Conservation (phyloP, 768 basidiomycete genomes). For the Trametes punicea region DNA sequence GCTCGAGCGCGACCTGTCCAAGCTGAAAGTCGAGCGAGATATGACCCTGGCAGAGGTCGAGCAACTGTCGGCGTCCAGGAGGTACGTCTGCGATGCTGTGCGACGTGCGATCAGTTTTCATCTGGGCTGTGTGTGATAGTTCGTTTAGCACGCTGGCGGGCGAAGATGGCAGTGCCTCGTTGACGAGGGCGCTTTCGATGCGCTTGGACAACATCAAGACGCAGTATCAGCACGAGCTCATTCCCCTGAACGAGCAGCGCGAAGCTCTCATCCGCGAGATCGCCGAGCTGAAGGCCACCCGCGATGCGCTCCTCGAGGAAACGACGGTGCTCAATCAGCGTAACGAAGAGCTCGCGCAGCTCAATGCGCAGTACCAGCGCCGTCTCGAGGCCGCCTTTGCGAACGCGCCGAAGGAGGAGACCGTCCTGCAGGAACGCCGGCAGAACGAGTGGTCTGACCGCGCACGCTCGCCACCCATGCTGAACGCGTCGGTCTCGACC, state of each 20-base stretch:
- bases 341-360: constrained; percentile 89
- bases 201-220: constrained; percentile 84
- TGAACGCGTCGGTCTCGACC: constrained; percentile 33
- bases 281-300: constrained; percentile 77
- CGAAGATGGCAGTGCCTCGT: constrained; percentile 24
- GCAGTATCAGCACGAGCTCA: constrained; percentile 84
- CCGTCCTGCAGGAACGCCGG: constrained; percentile 17
- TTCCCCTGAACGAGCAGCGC: constrained; percentile 78
- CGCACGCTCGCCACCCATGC: constrained; percentile 24
- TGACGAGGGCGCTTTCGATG: constrained; percentile 70
- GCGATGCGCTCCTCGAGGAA: constrained; percentile 88
- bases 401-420: constrained; percentile 15
- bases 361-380: constrained; percentile 78
- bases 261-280: constrained; percentile 80
- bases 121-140: constrained; percentile 15
- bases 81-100: constrained; percentile 41
- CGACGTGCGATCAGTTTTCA: neutral
- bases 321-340: constrained; percentile 85
- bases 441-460: constrained; percentile 15
- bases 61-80: constrained; percentile 73
- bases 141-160: constrained; percentile 15
- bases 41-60: constrained; percentile 92
- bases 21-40: constrained; percentile 85
- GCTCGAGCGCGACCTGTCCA: constrained; percentile 83
- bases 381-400: constrained; percentile 54